Percentiles rank a stretch among this genome's conserved stretches.
Evolutionary conservation across 1,284 basidiomycete species (phyloP).

Genomic region (Somion occarium): DNA sequence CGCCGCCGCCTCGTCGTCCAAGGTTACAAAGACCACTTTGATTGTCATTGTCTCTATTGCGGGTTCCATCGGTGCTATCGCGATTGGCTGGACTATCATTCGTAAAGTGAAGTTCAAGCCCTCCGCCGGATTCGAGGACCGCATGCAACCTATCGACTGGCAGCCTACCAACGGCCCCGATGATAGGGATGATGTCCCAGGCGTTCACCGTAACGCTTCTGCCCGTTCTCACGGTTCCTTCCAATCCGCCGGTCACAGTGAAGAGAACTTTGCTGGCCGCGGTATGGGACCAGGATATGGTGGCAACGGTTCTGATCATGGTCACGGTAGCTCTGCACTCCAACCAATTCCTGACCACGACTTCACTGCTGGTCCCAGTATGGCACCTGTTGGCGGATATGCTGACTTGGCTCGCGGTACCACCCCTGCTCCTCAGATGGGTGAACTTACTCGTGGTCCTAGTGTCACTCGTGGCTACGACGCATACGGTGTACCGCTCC

Average conservation of each 20-base stretch:
- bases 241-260: slow-evolving; percentile 53
- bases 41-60: slow-evolving; percentile 72
- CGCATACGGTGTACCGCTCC: slow-evolving; percentile 49
- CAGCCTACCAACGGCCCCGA: slow-evolving; percentile 48
- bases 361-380: slow-evolving; percentile 66
- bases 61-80: slow-evolving; percentile 59
- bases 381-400: slow-evolving; percentile 70
- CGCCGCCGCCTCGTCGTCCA: slow-evolving; percentile 16
- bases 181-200: slow-evolving; percentile 37
- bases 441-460: slow-evolving; percentile 45
- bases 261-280: slow-evolving; percentile 29
- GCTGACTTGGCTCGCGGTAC: slow-evolving; percentile 71
- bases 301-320: slow-evolving; percentile 23
- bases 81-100: slow-evolving; percentile 81
- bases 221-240: slow-evolving; percentile 56
- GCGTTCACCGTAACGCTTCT: slow-evolving; percentile 50
- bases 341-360: slow-evolving; percentile 68
- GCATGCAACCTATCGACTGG: slow-evolving; percentile 83
- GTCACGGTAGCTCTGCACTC: slow-evolving; percentile 27
- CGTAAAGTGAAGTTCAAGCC: slow-evolving; percentile 88
- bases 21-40: slow-evolving; percentile 49
- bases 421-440: slow-evolving; percentile 61
- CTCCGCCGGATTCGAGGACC: slow-evolving; percentile 75
- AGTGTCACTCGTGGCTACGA: slow-evolving; percentile 43
- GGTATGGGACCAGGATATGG: slow-evolving; percentile 13